These are phyloP conservation scores for Penicillium subrubescens DNA, from an alignment of 495 filamentous ascomycete genomes.

Conservation along the genomic window DNA sequence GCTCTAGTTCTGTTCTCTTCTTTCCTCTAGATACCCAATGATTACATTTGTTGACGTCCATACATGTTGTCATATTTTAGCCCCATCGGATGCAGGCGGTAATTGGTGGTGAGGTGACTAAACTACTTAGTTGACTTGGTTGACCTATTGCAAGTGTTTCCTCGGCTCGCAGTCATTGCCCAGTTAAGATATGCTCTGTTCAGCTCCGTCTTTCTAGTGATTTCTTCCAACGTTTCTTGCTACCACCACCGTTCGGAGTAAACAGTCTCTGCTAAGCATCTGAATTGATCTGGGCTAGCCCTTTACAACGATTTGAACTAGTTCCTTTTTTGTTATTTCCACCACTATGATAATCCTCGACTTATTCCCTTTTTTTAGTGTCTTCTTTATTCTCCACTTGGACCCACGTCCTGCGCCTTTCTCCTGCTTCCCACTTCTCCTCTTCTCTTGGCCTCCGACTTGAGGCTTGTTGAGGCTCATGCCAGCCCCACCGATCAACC, in stretches of 20 bases:
- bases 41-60: neutral
- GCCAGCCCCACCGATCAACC: slow-evolving; percentile 16
- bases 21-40: neutral
- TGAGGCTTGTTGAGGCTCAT: slow-evolving; percentile 27
- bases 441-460: neutral
- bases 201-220: neutral
- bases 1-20: neutral
- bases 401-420: neutral
- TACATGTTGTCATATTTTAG: neutral
- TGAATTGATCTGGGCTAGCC: neutral
- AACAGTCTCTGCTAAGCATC: neutral
- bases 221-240: neutral
- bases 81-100: neutral
- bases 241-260: too few relatives aligned
- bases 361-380: neutral
- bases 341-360: neutral
- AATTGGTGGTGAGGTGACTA: neutral
- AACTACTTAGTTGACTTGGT: too few relatives aligned
- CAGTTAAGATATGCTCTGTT: neutral
- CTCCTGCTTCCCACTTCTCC: neutral
- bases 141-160: neutral
- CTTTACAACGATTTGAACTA: neutral
- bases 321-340: neutral
- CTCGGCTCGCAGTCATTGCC: neutral
- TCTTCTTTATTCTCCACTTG: neutral